Percentiles rank a stretch among this genome's conserved stretches.
phyloP scores from a whole-genome alignment of 2,329 filamentous ascomycete genomes.

The Talaromyces amestolkiae region DNA sequence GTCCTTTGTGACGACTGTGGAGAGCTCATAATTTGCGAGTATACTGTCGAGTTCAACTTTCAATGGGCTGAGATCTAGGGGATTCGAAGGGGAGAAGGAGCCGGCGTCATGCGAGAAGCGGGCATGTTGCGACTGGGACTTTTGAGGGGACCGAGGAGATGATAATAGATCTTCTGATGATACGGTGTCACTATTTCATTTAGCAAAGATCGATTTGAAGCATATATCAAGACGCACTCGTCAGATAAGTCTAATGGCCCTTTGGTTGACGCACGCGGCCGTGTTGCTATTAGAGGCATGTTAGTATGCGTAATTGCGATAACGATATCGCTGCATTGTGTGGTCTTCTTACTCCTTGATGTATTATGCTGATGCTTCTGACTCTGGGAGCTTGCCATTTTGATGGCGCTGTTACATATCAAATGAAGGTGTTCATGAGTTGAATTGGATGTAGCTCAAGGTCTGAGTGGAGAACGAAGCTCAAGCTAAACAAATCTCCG shows the following conservation, averaged over 20 bases:
- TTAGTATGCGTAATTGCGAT: slow-evolving; percentile 13
- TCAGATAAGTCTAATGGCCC: slow-evolving; percentile 69
- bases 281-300: slow-evolving; percentile 31
- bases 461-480: neutral
- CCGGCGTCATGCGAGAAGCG: slow-evolving; percentile 24
- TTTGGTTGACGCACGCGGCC: slow-evolving; percentile 59
- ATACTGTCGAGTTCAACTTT: slow-evolving; percentile 21
- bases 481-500: neutral
- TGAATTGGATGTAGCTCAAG: neutral
- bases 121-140: slow-evolving; percentile 19
- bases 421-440: neutral
- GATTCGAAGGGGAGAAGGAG: slow-evolving; percentile 32
- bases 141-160: slow-evolving; percentile 21
- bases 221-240: slow-evolving; percentile 58
- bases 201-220: slow-evolving; percentile 11
- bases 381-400: slow-evolving; percentile 25
- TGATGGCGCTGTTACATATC: neutral
- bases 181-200: slow-evolving; percentile 29
- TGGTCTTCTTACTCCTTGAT: slow-evolving; percentile 34
- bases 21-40: slow-evolving; percentile 32
- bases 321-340: neutral
- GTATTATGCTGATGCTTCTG: slow-evolving; percentile 36
- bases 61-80: slow-evolving; percentile 31
- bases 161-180: slow-evolving; percentile 21
- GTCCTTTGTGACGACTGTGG: slow-evolving; percentile 60